Conservation (phyloP, 306 rosid species). For the Lathyrus oleraceus region DNA sequence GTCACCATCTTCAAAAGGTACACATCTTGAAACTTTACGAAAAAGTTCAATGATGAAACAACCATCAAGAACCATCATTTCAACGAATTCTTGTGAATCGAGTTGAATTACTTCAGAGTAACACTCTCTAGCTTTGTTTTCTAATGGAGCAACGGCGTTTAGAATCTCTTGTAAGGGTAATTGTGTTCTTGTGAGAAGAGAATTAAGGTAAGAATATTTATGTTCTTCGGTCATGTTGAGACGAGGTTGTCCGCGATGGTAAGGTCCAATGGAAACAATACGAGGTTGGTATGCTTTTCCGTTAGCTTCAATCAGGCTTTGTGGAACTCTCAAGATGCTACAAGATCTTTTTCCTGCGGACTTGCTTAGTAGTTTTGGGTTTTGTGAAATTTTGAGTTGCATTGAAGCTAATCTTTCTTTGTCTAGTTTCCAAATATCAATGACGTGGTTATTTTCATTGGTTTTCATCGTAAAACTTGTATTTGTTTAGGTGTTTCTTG, state of each 20-base stretch:
- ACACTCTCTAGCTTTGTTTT: slow-evolving; percentile 51
- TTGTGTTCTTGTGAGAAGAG: slow-evolving; percentile 42
- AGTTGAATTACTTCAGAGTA: slow-evolving; percentile 53
- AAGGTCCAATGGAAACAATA: slow-evolving; percentile 72
- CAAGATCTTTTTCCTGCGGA: slow-evolving; percentile 55
- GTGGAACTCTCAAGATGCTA: slow-evolving; percentile 59
- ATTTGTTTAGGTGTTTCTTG: background rate
- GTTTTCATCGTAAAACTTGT: slow-evolving; percentile 20
- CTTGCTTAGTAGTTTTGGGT: slow-evolving; percentile 51
- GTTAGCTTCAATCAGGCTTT: slow-evolving; percentile 45
- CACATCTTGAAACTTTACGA: slow-evolving; percentile 37
- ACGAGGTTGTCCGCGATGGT: slow-evolving; percentile 43
- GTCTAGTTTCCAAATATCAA: slow-evolving; percentile 36
- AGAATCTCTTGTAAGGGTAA: slow-evolving; percentile 26
- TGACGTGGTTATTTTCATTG: slow-evolving; percentile 18
- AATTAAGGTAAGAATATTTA: slow-evolving; percentile 55
- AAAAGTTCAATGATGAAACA: slow-evolving; percentile 64
- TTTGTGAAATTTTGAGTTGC: slow-evolving; percentile 45
- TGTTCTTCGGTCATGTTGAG: slow-evolving; percentile 62
- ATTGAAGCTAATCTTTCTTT: slow-evolving; percentile 41
- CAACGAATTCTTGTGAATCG: slow-evolving; percentile 40
- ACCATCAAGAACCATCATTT: slow-evolving; percentile 69
- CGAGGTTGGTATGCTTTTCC: slow-evolving; percentile 63
- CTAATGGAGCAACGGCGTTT: slow-evolving; percentile 33
- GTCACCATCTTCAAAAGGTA: slow-evolving; percentile 43